phyloP scores from a whole-genome alignment of 768 basidiomycete genomes.

The Kwoniella shandongensis region DNA sequence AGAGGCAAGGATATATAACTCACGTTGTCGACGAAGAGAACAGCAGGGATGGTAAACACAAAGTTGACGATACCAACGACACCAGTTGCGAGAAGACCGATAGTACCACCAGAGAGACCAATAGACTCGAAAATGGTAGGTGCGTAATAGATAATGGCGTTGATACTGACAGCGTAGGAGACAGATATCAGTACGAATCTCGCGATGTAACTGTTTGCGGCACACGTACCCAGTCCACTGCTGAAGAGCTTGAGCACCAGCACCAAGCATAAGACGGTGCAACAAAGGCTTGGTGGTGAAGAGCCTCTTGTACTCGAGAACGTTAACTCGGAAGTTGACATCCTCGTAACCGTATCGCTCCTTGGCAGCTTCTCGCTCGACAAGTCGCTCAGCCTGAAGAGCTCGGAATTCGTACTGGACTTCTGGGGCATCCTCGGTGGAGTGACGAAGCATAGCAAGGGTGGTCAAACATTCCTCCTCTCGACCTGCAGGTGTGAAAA shows the following conservation, averaged over 20 bases:
- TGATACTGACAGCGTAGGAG: constrained; percentile 14
- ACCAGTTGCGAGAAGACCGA: constrained; percentile 64
- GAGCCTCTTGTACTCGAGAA: constrained; percentile 65
- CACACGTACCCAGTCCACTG: constrained; percentile 66
- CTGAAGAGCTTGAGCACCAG: constrained; percentile 75
- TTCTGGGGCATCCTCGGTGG: constrained; percentile 63
- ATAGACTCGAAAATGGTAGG: constrained; percentile 65
- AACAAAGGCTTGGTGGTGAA: constrained; percentile 59
- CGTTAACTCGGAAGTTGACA: constrained; percentile 62
- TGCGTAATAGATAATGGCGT: constrained; percentile 68
- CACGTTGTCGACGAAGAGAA: constrained; percentile 72
- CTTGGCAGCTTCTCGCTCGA: constrained; percentile 71
- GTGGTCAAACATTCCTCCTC: constrained; percentile 71
- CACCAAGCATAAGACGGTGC: constrained; percentile 60
- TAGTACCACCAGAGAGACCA: constrained; percentile 64
- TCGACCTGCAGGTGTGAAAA: constrained; percentile 56
- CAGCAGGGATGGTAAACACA: constrained; percentile 76
- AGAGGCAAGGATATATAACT: constrained; percentile 2
- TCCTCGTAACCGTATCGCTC: constrained; percentile 48
- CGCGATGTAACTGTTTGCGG: constrained; percentile 58
- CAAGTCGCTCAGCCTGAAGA: constrained; percentile 68
- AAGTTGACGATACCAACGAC: constrained; percentile 76
- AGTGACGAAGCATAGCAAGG: constrained; percentile 63
- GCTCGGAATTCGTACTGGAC: constrained; percentile 59
- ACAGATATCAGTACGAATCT: not conserved